Percentiles rank a stretch among this genome's conserved stretches.
These are phyloP conservation scores for Solanum hybrid DNA, from an alignment of 305 asterid species.

Conservation along the genomic window DNA sequence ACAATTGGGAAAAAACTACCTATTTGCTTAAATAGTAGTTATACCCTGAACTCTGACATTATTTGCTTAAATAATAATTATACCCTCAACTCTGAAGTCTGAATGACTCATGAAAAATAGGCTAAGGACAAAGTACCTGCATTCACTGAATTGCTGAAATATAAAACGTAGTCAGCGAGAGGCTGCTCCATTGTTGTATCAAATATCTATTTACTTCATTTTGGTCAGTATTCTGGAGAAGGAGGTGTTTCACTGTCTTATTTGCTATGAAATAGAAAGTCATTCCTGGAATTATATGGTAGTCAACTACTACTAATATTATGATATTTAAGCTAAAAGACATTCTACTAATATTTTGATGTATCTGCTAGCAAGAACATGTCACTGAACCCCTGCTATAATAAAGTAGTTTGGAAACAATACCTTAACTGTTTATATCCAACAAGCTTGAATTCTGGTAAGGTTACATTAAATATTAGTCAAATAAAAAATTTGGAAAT, in stretches of 20 bases:
- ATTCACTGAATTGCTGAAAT: neutral
- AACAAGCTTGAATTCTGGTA: neutral
- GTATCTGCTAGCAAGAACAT: neutral
- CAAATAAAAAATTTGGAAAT: neutral
- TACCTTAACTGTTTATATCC: neutral
- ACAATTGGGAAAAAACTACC: neutral
- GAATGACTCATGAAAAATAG: neutral
- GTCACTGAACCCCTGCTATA: neutral
- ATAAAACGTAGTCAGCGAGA: neutral
- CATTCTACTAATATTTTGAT: neutral
- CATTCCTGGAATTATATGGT: neutral
- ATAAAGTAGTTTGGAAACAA: neutral
- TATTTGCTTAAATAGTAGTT: neutral
- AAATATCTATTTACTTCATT: neutral
- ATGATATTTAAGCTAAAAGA: neutral
- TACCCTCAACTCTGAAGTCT: neutral
- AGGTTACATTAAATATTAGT: neutral
- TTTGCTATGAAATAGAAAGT: neutral
- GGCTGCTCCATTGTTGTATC: neutral
- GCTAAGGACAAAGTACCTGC: neutral
- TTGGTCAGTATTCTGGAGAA: neutral
- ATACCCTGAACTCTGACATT: neutral
- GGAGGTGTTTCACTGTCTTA: neutral
- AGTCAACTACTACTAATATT: neutral
- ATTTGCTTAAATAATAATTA: neutral